A percentile compares a stretch with the other conserved stretches of the same genome.
Evolutionary conservation across 1,139 yeast species (phyloP).

Genomic region (Kodamaea plutei): DNA sequence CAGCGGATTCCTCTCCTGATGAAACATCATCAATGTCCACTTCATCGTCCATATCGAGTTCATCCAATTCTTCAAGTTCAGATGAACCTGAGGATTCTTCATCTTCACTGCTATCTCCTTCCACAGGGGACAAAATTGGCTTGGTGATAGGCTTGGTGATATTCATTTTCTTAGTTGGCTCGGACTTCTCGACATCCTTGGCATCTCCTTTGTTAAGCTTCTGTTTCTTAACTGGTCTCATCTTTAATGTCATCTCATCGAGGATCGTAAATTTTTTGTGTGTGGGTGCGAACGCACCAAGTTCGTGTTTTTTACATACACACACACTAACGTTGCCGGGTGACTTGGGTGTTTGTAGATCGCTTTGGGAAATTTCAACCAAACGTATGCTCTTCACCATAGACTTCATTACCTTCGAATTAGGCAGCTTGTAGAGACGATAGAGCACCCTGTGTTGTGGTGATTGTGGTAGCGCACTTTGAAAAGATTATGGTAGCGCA

Average conservation of each 20-base stretch:
- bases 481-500: too few species aligned
- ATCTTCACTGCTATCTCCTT: conserved; percentile 1
- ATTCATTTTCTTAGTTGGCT: too few species aligned
- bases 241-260: conserved; percentile 10
- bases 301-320: neutral
- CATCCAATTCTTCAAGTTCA: conserved; percentile 13
- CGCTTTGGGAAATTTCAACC: too few species aligned
- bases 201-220: conserved; percentile 12
- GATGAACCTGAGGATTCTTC: conserved; percentile 4
- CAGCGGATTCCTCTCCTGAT: conserved; percentile 21
- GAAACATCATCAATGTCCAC: conserved; percentile 11
- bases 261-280: conserved; percentile 4
- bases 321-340: neutral
- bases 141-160: conserved; percentile 14
- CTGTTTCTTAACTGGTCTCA: conserved; percentile 20
- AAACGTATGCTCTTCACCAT: too few species aligned
- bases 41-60: conserved; percentile 14
- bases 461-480: too few species aligned
- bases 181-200: too few species aligned
- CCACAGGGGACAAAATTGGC: conserved; percentile 8
- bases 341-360: too few species aligned
- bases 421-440: too few species aligned
- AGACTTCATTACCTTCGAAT: too few species aligned
- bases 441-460: too few species aligned
- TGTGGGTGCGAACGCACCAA: conserved; percentile 1